A percentile compares a stretch with the other conserved stretches of the same genome.
phyloP scores from a whole-genome alignment of 176 grass and related monocot species.

The Ampelocalamus luodianensis region DNA sequence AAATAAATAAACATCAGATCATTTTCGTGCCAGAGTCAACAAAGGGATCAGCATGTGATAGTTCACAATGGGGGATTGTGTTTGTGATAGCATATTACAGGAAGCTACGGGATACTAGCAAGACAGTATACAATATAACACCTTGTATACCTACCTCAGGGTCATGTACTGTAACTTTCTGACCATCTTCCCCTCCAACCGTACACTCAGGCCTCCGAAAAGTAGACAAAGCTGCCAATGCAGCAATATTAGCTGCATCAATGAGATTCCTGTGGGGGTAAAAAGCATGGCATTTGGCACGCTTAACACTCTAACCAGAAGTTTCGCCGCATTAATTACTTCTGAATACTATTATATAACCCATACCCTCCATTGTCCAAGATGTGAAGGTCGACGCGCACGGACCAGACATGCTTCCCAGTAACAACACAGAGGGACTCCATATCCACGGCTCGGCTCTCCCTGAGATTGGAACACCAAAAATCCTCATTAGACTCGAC shows the following conservation, averaged over 20 bases:
- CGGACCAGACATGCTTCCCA: conserved; percentile 87
- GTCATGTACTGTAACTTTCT: conserved; percentile 82
- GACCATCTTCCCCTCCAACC: conserved; percentile 74
- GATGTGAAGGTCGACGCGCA: conserved; percentile 92
- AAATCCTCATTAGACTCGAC: conserved; percentile 17
- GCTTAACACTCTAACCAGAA: not conserved
- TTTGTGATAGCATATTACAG: not conserved
- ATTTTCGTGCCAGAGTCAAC: not conserved
- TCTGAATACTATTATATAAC: not conserved
- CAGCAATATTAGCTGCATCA: conserved; percentile 91
- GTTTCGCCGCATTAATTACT: not conserved
- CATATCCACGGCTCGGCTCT: conserved; percentile 95
- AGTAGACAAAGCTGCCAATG: conserved; percentile 81
- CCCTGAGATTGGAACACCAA: conserved; percentile 40
- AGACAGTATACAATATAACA: not conserved
- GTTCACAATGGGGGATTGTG: not conserved
- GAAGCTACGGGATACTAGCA: conserved; percentile 15
- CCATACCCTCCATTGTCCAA: conserved; percentile 97
- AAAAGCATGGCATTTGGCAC: not conserved
- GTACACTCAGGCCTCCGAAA: conserved; percentile 89
- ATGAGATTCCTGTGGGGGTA: conserved; percentile 74
- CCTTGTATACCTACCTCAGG: conserved; percentile 58
- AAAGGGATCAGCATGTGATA: not conserved
- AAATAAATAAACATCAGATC: conserved; percentile 24
- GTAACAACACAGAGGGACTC: conserved; percentile 93